Base-by-base conservation (phyloP, 2,329 filamentous ascomycete species). In the Onygenales sp. region DNA sequence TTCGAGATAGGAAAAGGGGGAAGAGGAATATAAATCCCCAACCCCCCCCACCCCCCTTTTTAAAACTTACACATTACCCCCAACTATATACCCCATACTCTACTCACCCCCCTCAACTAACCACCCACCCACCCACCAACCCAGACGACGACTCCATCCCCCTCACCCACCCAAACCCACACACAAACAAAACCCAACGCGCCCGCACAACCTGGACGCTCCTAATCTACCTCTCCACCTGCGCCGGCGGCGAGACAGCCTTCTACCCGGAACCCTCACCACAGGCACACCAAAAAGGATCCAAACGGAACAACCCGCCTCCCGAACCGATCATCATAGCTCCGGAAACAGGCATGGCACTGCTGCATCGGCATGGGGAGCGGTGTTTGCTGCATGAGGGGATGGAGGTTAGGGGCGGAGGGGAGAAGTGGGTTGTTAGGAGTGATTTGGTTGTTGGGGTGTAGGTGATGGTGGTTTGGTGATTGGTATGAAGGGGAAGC, bases 311-410 rank as follows among this genome's bases (percentile, higher is more conserved):
- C 46, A 68, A 54, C 63, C 72, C 56, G 60, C 68, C 67, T 38
- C 67, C 78, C 14, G 81, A 87, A 60, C 87, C 86, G 14, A 80
- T 95, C 50, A 78, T 83, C 1, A 83, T 94, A 6, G 78, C 78
- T 0, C 81, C 87, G 9, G 88, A 95, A 67, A 85, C 85, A n/a
- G 92, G 92, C 2, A 86, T 92, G 78, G 80, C 89, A 36, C 75
- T 96, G 32, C 74, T 96, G 56, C 92, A 96, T 70, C 87, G 87
- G 58, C 92, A 96, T 71, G 91, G 92, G 0, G 81, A 89, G 59
- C 86, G 92, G 58, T 96, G 92, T 71, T 80, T 96, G 74, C 72
- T 96, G 64, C 91, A 95, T 69, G 90, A 95, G 69, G 90, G 90
- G 0, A 79, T 81, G 54, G 84, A 94, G 66, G 90, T 95, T 27